Evolutionary conservation across 345 rosid species (phyloP).

Genomic region (Sonneratia caseolaris): DNA sequence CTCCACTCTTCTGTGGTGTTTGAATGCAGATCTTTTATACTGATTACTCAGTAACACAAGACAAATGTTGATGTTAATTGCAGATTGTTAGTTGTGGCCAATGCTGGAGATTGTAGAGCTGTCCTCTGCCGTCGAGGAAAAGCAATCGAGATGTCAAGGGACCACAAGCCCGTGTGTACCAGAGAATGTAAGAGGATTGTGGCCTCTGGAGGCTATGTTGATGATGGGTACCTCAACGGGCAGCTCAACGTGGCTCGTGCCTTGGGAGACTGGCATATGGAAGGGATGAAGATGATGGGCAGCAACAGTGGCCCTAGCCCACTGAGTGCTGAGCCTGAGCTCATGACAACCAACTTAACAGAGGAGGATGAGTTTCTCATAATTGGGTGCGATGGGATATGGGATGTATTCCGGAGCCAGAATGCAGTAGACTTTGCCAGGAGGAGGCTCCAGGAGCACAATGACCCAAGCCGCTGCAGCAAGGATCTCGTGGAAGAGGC

Average conservation of each 20-base stretch:
- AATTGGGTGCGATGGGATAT: conserved; percentile 74
- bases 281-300: conserved; percentile 56
- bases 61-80: neutral
- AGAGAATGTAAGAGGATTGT: conserved; percentile 60
- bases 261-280: conserved; percentile 88
- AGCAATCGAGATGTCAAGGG: conserved; percentile 81
- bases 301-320: conserved; percentile 45
- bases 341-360: conserved; percentile 37
- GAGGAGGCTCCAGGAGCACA: conserved; percentile 73
- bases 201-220: conserved; percentile 60
- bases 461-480: conserved; percentile 62
- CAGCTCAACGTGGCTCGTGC: conserved; percentile 81
- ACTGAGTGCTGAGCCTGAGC: conserved; percentile 76
- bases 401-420: conserved; percentile 88
- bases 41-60: no score
- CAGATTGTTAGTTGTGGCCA: conserved; percentile 79
- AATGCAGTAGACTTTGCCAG: conserved; percentile 91
- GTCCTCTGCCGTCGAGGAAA: conserved; percentile 67
- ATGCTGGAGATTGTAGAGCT: conserved; percentile 88
- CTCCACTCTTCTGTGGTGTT: no score
- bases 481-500: conserved; percentile 78
- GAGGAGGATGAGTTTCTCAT: conserved; percentile 81
- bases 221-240: conserved; percentile 71
- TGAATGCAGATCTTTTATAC: no score
- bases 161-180: conserved; percentile 68